Evolutionary conservation across 768 basidiomycete species (phyloP).

Genomic region (Kwoniella mangroviensis): DNA sequence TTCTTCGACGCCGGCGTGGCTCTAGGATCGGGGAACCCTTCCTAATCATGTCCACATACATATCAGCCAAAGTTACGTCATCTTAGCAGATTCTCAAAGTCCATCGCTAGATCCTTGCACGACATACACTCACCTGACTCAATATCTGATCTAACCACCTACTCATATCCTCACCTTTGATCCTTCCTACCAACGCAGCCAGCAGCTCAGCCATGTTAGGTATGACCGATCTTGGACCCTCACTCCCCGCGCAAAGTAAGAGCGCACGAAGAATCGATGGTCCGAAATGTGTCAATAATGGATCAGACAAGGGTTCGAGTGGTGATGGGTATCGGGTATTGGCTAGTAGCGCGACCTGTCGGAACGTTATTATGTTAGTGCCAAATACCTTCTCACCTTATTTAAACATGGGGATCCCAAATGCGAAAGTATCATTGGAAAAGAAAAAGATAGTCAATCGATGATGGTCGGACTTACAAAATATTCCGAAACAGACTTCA

Average conservation of each 20-base stretch:
- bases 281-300: conserved; percentile 62
- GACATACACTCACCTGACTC: conserved; percentile 51
- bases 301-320: conserved; percentile 60
- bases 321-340: conserved; percentile 62
- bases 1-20: conserved; percentile 77
- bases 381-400: conserved; percentile 66
- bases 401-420: too few species aligned
- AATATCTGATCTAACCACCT: conserved; percentile 77
- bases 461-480: conserved; percentile 64
- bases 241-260: conserved; percentile 77
- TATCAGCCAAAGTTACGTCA: too few species aligned
- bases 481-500: conserved; percentile 80
- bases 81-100: too few species aligned
- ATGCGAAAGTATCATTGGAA: not conserved
- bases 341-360: conserved; percentile 68
- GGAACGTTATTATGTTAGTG: not conserved
- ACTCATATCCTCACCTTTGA: conserved; percentile 63
- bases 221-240: conserved; percentile 79
- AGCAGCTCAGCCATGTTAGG: conserved; percentile 84
- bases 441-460: not conserved
- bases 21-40: conserved; percentile 73
- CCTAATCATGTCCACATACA: conserved; percentile 59
- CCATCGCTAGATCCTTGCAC: too few species aligned
- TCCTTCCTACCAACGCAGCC: conserved; percentile 67
- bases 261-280: conserved; percentile 69